Base-by-base conservation (phyloP, 352 stramenopile genomes). In the Pythium coloratum region DNA sequence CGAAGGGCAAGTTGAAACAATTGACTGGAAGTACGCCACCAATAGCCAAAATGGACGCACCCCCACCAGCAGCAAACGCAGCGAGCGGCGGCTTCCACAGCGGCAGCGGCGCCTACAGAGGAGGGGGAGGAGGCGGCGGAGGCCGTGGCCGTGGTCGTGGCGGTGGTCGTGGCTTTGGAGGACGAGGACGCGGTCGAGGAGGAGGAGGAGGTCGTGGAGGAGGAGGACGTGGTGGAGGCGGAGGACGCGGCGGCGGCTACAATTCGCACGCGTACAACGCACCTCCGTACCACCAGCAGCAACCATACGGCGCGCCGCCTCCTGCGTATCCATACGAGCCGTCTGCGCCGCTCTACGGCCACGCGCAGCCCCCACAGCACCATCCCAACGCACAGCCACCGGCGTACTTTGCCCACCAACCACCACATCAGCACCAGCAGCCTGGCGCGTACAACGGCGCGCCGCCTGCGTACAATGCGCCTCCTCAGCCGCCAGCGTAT, bases 101-200 rank as follows among this genome's bases (percentile, higher is more conserved):
- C 32, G 73, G 75, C 46, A 56, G 73, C 10, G 64, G 76, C 51
- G 62, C 70, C 13, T 73, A 71, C 32, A 67, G 44, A 40, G 6
- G 50, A 4, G 30, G 64, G 2, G 49, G 72, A 69, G 55, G 75
- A 54, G n/a, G 73, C 58, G 72, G 75, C 13, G 42, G 76, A 60
- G 40, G 51, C 18, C 69, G 76, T n/a, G 66, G 73, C 28, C 55
- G 73, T 8, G 68, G 81, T 40, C 60, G 72, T n/a, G 74, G 78
- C 26, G 66, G 57, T 4, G 24, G 58, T 16, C 42, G 63, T 14
- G 42, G 75, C 62, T 63, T 73, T 53, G n/a, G 71, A 62, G 70
- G 72, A 9, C 28, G 73, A 55, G 72, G 77, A 64, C 55, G 75
- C 18, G 71, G 73, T 0, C 34, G 70, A 9, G 74, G 80, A 74